Conservation (phyloP, 345 rosid species). For the Eutrema yunnanense region DNA sequence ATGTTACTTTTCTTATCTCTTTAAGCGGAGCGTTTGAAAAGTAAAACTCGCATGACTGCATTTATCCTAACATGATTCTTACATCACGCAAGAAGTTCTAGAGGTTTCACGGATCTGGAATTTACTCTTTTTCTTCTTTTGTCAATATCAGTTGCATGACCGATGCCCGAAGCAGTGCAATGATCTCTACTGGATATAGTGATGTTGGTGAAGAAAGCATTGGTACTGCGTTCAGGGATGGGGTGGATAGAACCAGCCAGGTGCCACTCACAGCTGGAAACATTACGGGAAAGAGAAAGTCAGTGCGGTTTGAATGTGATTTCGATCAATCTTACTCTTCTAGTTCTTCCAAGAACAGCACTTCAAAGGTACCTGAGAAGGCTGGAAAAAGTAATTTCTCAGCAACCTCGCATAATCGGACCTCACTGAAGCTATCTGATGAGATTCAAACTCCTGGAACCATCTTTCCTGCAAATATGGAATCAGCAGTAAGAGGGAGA, state of each 20-base stretch:
- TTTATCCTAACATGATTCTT: neutral
- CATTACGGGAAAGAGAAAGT: constrained; percentile 38
- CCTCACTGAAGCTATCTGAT: constrained; percentile 56
- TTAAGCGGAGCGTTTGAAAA: neutral
- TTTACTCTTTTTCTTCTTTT: neutral
- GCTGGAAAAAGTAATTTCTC: constrained; percentile 22
- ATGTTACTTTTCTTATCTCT: neutral
- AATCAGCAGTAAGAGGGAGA: constrained; percentile 35
- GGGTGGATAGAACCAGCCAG: constrained; percentile 1
- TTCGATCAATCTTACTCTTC: constrained; percentile 37
- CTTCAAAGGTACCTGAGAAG: constrained; percentile 27
- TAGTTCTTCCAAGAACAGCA: constrained; percentile 31
- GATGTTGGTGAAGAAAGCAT: constrained; percentile 35
- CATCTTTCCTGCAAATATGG: constrained; percentile 48
- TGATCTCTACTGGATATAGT: constrained; percentile 30
- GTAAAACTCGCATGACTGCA: neutral
- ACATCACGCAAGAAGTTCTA: neutral
- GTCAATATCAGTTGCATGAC: constrained; percentile 44
- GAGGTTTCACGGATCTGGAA: neutral
- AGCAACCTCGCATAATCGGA: constrained; percentile 41
- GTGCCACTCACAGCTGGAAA: constrained; percentile 30
- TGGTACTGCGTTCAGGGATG: constrained; percentile 24
- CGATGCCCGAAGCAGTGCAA: constrained; percentile 27
- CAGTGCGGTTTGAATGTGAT: constrained; percentile 52
- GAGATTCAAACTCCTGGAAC: constrained; percentile 89